Base-by-base conservation (phyloP, 306 rosid genomes). In the Prunus campanulata region DNA sequence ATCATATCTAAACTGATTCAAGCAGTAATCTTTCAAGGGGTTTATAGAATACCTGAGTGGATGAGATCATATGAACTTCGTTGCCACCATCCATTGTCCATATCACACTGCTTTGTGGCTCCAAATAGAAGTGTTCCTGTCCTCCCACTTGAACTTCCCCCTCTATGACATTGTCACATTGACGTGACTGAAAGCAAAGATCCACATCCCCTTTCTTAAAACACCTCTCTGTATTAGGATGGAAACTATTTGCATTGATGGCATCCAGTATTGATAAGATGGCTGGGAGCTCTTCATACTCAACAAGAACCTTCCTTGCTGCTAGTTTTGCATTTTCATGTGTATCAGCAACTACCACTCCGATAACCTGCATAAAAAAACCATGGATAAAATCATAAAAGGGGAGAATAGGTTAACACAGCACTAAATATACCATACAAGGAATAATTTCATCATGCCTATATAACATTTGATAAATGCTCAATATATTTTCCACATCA, bases 61-160 rank as follows among this genome's bases (percentile, higher is more conserved):
- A 92, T 71, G 97, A 90, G 83, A 92, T 80, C 98, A 95, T 89
- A 86, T 95, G 97, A 90, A 95, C 92, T 89, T 95, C 98, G 2
- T 83, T 90, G 70, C 97, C 97, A 72, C 97, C 88, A 78, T 95
- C 97, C 85, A 86, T 49, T 46, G 97, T 92, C 98, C 98, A 95
- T 66, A 95, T 12, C 74, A 92, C 81, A 82, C 86, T 95, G 84
- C 96, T 77, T 20, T 95, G 71, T 59, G 97, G 93, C 89, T 95
- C 98, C 84, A 95, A 85, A 85, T 95, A 95, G 77, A 95, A 95
- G 86, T 95, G 98, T 80, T 95, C 98, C 82, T 95, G 98, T 68
- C 98, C 97, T 77, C 98, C 98, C 12, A 95, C 86, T 65, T 79
- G 91, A 85, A 95, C 97, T 71, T 89, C 92, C 74, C 97, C 97